Evolutionary conservation across 208 protist genomes (phyloP).

Genomic region (Trypanosoma lewisi): DNA sequence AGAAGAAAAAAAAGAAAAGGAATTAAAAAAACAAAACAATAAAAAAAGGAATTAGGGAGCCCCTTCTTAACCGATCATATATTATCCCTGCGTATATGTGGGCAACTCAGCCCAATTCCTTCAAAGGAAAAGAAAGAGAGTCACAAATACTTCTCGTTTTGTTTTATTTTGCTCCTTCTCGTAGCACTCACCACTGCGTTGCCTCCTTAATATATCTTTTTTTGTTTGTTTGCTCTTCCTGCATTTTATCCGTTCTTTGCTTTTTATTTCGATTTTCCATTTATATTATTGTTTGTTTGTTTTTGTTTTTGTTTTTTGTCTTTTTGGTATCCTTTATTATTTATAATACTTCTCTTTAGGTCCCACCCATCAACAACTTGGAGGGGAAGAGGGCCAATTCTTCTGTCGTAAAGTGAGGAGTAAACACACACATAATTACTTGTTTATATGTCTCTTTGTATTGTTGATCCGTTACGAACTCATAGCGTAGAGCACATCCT

Average conservation of each 20-base stretch:
- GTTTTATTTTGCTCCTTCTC: neutral
- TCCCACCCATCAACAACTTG: too few relatives aligned
- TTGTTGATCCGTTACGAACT: conserved; percentile 35
- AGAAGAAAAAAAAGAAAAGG: neutral
- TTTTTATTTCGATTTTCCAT: neutral
- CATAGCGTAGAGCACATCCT: conserved; percentile 90
- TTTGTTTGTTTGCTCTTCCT: too few relatives aligned
- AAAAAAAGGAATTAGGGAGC: neutral
- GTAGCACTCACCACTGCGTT: neutral
- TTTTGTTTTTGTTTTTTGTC: neutral
- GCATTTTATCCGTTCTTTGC: neutral
- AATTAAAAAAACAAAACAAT: neutral
- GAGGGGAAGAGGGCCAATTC: too few relatives aligned
- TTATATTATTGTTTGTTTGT: neutral
- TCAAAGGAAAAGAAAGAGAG: neutral
- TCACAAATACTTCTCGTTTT: neutral
- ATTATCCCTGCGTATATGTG: too few relatives aligned
- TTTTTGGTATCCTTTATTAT: neutral
- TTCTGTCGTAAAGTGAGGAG: too few relatives aligned
- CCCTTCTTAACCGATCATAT: too few relatives aligned
- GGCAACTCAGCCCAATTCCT: too few relatives aligned
- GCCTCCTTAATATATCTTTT: conserved; percentile 10
- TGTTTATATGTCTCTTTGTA: too few relatives aligned
- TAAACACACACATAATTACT: too few relatives aligned
- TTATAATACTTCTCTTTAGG: too few relatives aligned